Evolutionary conservation across 1,284 basidiomycete species (phyloP), one percentile per base, ranked within the genome.

Genomic region (Fomitopsis pinicola): DNA sequence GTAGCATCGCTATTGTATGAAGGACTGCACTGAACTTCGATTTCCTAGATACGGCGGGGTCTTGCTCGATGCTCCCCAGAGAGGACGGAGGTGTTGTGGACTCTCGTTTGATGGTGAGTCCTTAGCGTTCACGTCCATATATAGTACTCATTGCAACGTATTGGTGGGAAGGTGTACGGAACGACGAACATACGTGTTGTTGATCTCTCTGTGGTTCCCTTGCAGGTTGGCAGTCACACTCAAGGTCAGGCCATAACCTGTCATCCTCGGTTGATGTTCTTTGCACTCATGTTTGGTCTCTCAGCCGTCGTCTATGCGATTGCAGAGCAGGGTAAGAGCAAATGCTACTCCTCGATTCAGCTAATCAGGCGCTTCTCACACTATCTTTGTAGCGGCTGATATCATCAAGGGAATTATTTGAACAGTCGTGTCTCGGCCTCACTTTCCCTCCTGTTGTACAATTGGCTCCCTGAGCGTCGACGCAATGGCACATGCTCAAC

Each of bases 21-120:
- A 3, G 15, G 3, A 36, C 50, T 50, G 26, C 8, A 12, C 42
- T 26, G 36, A 2, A 33, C 22, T 3, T 19, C n/a, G 4, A 3
- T 10, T 8, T 7, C 7, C 30, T 33, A 63, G 63, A 69, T 60
- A 65, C 64, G 44, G 57, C 61, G 44, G 67, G 63, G 14, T 67
- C 62, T 22, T 78, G 74, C 58, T 74, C 80, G 0, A 83, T 84
- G 82, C 70, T 83, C 38, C 83, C 82, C 8, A 66, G 73, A 55
- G 75, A 76, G 42, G 66, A 76, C 60, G 81, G 81, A 46, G 83
- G 83, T 62, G 83, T 84, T 26, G 82, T 85, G 42, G 80, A 80
- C 71, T 70, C 77, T 10, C 72, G 73, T 50, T 70, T 85, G 28
- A 71, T 74, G 59, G 69, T 71, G 17, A 19, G 60, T 19, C 45